Conservation (phyloP, 148 eudicot species). For the Camellia granthamiana region DNA sequence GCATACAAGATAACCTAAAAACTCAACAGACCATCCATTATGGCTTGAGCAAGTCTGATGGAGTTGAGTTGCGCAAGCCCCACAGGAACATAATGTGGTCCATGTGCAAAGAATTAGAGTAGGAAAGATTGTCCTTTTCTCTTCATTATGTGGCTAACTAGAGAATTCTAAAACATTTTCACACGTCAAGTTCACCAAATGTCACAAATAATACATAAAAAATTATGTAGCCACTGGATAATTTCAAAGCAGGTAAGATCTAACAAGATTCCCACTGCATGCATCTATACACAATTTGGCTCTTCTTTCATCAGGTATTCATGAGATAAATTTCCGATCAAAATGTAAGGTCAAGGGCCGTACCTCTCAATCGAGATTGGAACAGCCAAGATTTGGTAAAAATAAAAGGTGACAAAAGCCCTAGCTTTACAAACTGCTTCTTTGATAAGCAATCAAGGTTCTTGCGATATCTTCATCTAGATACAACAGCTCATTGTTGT, state of each 20-base stretch:
- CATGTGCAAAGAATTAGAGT: too few species aligned
- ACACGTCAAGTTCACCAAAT: not conserved
- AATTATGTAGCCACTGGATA: not conserved
- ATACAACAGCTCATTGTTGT: constrained; percentile 11
- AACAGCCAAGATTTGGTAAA: not conserved
- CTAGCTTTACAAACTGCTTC: not conserved
- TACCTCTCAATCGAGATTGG: not conserved
- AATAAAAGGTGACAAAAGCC: not conserved
- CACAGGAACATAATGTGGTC: too few species aligned
- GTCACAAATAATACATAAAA: not conserved
- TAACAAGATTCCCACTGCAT: not conserved
- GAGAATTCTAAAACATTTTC: not conserved
- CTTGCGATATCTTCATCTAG: constrained; percentile 1
- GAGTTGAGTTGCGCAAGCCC: too few species aligned
- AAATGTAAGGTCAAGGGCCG: not conserved
- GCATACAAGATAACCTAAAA: not conserved
- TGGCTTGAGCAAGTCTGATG: too few species aligned
- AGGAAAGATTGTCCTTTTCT: too few species aligned
- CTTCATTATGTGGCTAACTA: too few species aligned
- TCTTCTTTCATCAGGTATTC: not conserved
- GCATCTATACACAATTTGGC: not conserved
- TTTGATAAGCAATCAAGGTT: not conserved
- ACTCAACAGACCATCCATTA: too few species aligned
- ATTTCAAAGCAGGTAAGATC: not conserved
- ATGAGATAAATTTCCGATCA: not conserved